Conservation (phyloP, 2,329 filamentous ascomycete genomes). For the Colletotrichum spinosum region DNA sequence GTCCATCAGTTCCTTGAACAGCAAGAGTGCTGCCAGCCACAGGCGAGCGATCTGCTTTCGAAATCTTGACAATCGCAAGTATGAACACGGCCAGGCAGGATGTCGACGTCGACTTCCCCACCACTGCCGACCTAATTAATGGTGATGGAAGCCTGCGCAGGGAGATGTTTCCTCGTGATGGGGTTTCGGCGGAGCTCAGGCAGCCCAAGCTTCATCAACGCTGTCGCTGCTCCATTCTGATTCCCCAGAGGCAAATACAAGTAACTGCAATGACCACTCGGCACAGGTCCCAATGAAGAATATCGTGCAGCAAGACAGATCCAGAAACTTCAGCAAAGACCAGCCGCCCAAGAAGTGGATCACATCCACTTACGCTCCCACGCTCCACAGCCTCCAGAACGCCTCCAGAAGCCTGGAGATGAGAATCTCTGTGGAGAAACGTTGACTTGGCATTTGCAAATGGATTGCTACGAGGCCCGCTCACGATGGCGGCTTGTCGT, state of each 20-base stretch:
- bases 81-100: constrained; percentile 5
- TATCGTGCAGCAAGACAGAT: constrained; percentile 26
- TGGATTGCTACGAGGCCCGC: constrained; percentile 29
- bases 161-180: constrained; percentile 9
- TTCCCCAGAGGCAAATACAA: constrained; percentile 14
- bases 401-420: constrained; percentile 34
- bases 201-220: not conserved
- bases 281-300: constrained; percentile 14
- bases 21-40: constrained; percentile 20
- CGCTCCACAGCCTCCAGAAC: constrained; percentile 31
- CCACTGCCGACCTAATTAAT: constrained; percentile 1
- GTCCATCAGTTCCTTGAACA: constrained; percentile 30
- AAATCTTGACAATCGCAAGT: constrained; percentile 1
- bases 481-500: constrained; percentile 24
- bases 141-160: constrained; percentile 5
- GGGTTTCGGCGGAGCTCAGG: constrained; percentile 15
- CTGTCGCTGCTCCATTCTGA: not conserved
- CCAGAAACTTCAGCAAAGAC: constrained; percentile 21
- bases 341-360: constrained; percentile 3
- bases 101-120: constrained; percentile 15
- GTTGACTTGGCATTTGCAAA: constrained; percentile 34
- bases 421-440: constrained; percentile 14
- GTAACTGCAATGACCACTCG: constrained; percentile 23
- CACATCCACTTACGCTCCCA: constrained; percentile 17
- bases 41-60: constrained; percentile 9